A percentile compares a stretch with the other conserved stretches of the same genome.
Conservation (phyloP, 2,329 filamentous ascomycete species). For the Fusarium siculi region DNA sequence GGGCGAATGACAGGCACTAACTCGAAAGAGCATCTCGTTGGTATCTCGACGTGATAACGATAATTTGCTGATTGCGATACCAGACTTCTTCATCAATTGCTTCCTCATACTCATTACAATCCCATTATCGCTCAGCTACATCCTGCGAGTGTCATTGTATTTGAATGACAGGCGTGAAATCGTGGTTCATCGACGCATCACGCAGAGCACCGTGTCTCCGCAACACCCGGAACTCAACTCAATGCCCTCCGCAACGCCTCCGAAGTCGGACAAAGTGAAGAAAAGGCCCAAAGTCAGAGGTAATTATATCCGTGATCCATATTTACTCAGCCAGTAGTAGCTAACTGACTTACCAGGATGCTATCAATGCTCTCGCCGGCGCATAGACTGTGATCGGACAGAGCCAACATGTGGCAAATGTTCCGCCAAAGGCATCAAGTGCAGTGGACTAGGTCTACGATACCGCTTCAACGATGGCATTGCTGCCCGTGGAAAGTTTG, state of each 20-base stretch:
- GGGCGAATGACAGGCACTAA: neutral
- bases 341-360: constrained; percentile 20
- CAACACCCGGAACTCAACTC: neutral
- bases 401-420: constrained; percentile 39
- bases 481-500: constrained; percentile 36
- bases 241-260: constrained; percentile 8
- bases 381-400: constrained; percentile 40
- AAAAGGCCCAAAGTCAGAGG: constrained; percentile 35
- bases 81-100: neutral
- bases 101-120: neutral
- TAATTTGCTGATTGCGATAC: neutral
- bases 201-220: neutral
- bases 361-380: constrained; percentile 39
- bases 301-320: neutral
- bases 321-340: neutral
- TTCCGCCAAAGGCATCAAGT: constrained; percentile 29
- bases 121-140: no score
- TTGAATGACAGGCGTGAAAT: neutral
- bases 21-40: neutral
- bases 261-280: constrained; percentile 9
- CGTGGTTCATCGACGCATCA: fast-evolving
- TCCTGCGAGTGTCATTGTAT: no score
- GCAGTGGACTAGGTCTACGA: constrained; percentile 34
- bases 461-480: constrained; percentile 41
- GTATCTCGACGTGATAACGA: constrained; percentile 1